Evolutionary conservation across 192 early-diverging fungal genomes (phyloP), one percentile per base, ranked within the genome.

Genomic region (Backusella tarrabulga): DNA sequence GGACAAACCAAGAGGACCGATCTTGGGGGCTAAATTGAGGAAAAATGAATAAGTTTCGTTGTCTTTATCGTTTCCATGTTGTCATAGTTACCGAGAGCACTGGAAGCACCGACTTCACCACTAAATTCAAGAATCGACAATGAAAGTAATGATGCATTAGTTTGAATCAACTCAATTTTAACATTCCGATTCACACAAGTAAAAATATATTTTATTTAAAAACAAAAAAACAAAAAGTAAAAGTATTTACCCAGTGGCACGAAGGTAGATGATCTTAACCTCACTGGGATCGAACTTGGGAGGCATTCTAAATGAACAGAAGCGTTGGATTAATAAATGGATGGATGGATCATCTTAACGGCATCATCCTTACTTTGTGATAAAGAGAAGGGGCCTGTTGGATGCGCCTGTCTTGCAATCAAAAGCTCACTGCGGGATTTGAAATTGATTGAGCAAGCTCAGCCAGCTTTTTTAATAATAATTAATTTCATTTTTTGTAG

Each of bases 1-100:
- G 68, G 97, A 95, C 81, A 92, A 88, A 97, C 98, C 98, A 81
- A 99, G 95, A 83, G 98, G 98, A 96, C 98, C 98, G 79, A 99
- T 95, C 94, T 99, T 99, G 86, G 98, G 77, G 38, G 76, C 76
- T 77, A 52, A 41, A 29, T 26, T 23, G 8, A 36, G 19, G 6
- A 68, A 68, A 32, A 32, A 32, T 32, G 32, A 2, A 2, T 32
- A 32, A 32, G 32, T 32, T 32, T 32, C 32, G 32, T 32, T 32
- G 32, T 32, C 32, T 32, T 32, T 32, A 32, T 32, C 32, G 32
- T 32, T 32, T 32, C 32, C 32, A 32, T 0, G 38, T 69, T 36
- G 6, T 8, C 32, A n/a, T 38, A 41, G 8, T 68, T 76, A 76
- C 75, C 76, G 68, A 99, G 91, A 60, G 96, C 96, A 82, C 93